These are phyloP conservation scores for Oleoguttula mirabilis DNA, from an alignment of 495 filamentous ascomycete genomes.

Conservation along the genomic window DNA sequence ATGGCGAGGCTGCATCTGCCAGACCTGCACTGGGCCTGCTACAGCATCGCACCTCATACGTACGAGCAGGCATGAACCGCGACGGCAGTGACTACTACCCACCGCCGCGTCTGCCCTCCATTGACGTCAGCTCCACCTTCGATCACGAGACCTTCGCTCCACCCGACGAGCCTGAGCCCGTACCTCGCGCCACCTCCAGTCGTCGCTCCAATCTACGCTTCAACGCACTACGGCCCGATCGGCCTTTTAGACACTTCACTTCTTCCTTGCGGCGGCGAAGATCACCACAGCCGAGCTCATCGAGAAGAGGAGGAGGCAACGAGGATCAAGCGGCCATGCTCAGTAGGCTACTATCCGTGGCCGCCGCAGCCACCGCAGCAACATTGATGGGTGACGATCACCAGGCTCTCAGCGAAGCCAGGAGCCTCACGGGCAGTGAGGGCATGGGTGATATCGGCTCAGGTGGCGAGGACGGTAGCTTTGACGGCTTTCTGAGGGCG, in stretches of 20 bases:
- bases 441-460: slow-evolving; percentile 18
- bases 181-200: slow-evolving; percentile 9
- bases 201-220: slow-evolving; percentile 9
- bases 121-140: slow-evolving; percentile 20
- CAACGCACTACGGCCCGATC: slow-evolving; percentile 23
- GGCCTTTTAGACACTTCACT: slow-evolving; percentile 28
- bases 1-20: not conserved
- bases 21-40: slow-evolving; percentile 6
- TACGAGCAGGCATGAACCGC: slow-evolving; percentile 14
- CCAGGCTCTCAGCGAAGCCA: slow-evolving; percentile 29
- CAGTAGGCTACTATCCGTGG: slow-evolving; percentile 33
- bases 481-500: slow-evolving; percentile 34
- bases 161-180: slow-evolving; percentile 1
- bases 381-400: slow-evolving; percentile 36
- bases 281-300: slow-evolving; percentile 22
- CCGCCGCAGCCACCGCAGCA: slow-evolving; percentile 36
- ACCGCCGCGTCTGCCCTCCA: slow-evolving; percentile 16
- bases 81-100: slow-evolving; percentile 16
- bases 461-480: slow-evolving; percentile 33
- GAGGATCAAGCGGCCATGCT: slow-evolving; percentile 37
- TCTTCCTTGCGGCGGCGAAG: slow-evolving; percentile 29
- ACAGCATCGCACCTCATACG: slow-evolving; percentile 17
- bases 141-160: slow-evolving; percentile 15
- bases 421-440: slow-evolving; percentile 18
- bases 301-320: slow-evolving; percentile 8